A percentile compares a stretch with the other conserved stretches of the same genome.
These are phyloP conservation scores for Sporothrix humicola DNA, from an alignment of 2,329 filamentous ascomycete genomes.

Conservation along the genomic window DNA sequence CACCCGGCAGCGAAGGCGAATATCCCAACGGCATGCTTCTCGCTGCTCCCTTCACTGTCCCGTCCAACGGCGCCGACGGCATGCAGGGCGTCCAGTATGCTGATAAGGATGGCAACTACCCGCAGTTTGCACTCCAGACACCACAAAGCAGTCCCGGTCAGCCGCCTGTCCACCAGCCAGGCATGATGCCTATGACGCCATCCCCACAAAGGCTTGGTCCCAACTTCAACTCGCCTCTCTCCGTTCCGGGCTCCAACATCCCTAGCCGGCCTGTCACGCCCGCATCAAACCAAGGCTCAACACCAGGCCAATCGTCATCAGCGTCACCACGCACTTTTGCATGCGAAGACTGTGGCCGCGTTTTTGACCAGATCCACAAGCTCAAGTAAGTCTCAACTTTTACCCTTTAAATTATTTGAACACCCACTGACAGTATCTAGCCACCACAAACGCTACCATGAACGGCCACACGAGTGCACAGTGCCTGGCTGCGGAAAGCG, in stretches of 20 bases:
- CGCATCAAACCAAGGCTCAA: slow-evolving; percentile 42
- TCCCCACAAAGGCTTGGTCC: slow-evolving; percentile 43
- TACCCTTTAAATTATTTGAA: not conserved
- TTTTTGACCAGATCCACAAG: slow-evolving; percentile 65
- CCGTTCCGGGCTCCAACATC: slow-evolving; percentile 40
- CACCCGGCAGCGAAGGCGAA: slow-evolving; percentile 23
- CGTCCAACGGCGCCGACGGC: slow-evolving; percentile 2
- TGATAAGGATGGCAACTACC: slow-evolving; percentile 24
- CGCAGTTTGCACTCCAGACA: slow-evolving; percentile 18
- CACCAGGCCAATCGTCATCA: slow-evolving; percentile 42
- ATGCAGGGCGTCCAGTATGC: slow-evolving; percentile 22
- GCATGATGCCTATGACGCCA: slow-evolving; percentile 44
- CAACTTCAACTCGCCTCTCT: slow-evolving; percentile 54
- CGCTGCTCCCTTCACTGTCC: not conserved
- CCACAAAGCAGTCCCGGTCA: slow-evolving; percentile 34
- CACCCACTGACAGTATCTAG: slow-evolving; percentile 42
- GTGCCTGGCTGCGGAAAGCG: slow-evolving; percentile 57
- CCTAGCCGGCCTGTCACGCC: slow-evolving; percentile 49
- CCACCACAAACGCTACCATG: slow-evolving; percentile 66
- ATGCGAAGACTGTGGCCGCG: slow-evolving; percentile 52
- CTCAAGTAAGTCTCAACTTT: slow-evolving; percentile 54
- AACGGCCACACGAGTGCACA: slow-evolving; percentile 56
- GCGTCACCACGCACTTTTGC: slow-evolving; percentile 43
- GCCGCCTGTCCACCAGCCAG: slow-evolving; percentile 30
- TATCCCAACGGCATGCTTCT: slow-evolving; percentile 25